phyloP scores from a whole-genome alignment of 2,329 filamentous ascomycete genomes.

The Remersonia thermophila region DNA sequence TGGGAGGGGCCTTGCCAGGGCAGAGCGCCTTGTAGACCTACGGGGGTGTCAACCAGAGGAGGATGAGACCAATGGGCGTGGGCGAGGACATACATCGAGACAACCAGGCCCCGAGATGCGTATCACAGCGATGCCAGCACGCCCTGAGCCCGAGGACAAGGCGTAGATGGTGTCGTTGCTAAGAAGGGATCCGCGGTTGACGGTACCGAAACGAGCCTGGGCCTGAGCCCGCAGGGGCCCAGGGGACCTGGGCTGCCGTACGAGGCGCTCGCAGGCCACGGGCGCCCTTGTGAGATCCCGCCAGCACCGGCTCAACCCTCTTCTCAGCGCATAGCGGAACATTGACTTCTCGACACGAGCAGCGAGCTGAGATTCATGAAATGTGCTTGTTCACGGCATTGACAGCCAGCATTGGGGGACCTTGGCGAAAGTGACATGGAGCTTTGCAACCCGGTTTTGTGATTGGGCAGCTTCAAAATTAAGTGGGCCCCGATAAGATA shows the following conservation, averaged over 20 bases:
- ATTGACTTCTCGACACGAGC: slow-evolving; percentile 14
- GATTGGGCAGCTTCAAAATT: neutral
- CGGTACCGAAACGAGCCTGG: no score
- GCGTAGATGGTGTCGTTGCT: slow-evolving; percentile 70
- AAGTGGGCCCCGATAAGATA: slow-evolving; percentile 7
- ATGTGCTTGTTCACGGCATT: neutral
- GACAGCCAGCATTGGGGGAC: no score
- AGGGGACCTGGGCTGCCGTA: no score
- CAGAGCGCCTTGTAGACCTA: slow-evolving; percentile 42
- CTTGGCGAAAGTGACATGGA: no score
- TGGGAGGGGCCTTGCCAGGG: slow-evolving; percentile 31
- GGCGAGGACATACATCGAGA: slow-evolving; percentile 39
- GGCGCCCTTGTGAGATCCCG: no score
- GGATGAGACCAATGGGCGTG: neutral
- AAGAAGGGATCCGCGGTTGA: neutral
- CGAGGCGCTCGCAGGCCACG: neutral
- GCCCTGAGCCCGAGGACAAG: slow-evolving; percentile 72
- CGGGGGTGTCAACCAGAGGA: slow-evolving; percentile 11
- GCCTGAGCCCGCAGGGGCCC: no score
- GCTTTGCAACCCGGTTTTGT: no score
- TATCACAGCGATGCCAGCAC: slow-evolving; percentile 82
- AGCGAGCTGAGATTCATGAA: neutral
- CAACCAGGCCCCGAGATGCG: slow-evolving; percentile 74
- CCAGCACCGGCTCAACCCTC: slow-evolving; percentile 3
- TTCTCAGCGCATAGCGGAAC: slow-evolving; percentile 19